Base-by-base conservation (phyloP, 768 basidiomycete genomes). In the Dioszegia crocea region DNA sequence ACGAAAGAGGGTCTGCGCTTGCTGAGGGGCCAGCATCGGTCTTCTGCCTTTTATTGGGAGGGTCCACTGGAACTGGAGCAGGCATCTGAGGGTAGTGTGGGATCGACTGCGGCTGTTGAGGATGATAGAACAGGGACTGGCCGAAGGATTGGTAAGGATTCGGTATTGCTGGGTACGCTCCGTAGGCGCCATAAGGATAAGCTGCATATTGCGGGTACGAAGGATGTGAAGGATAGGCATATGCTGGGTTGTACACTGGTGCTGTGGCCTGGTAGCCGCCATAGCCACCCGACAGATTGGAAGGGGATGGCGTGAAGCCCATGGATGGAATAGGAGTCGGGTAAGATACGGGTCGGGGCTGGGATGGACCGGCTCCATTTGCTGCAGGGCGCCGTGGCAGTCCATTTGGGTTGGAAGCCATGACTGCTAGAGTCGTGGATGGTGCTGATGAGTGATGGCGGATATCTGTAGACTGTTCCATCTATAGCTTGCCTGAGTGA, bases 111-210 rank as follows among this genome's bases (percentile, higher is more conserved):
- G 33, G 33, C 14, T 33, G 30, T 31, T 33, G 52, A 23, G 58
- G 48, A 24, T 44, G 51, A 9, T 57, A 44, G 38, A 69, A 66
- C 10, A 63, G 49, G 19, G 57, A 55, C 36, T 64, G 65, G 40
- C 60, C 62, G 41, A 50, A 62, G 2, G 56, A 36, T 6, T 55
- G 54, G 30, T 50, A 56, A 2, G 52, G 39, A n/a, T 40, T 53
- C 4, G 51, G 51, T 38, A 40, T 40, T 27, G 21, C 23, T 27
- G 51, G 51, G 24, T 53, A 40, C 3, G 51, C 19, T 26, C 38
- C 38, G 40, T 53, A 53, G 4, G 38, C 51, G 5, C 14, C 21
- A 40, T 53, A 53, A 2, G 51, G 51, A 19, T 53, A 53, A 5
- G 38, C 23, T 24, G 21, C 38, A 29, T 53, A 53, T 19, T 39